Base-by-base conservation (phyloP, 768 basidiomycete species). In the Piloderma croceum region DNA sequence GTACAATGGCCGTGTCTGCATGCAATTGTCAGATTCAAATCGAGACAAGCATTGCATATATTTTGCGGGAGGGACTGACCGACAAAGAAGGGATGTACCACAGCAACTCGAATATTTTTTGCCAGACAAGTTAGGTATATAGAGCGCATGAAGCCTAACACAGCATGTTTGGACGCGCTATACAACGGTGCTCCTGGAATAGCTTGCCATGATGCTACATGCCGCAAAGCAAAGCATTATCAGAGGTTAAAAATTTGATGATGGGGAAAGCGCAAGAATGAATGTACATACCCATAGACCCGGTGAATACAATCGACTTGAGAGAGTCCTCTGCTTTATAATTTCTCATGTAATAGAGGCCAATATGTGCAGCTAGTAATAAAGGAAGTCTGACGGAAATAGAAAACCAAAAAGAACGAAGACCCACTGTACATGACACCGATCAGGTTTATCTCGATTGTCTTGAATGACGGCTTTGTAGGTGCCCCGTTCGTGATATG, bases 51-150 rank as follows among this genome's bases (percentile, higher is more conserved):
- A 37, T n/a, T n/a, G n/a, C n/a, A n/a, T n/a, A 5, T 18, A 22
- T 20, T 34, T 36, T 22, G n/a, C 19, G 15, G 41, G 18, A 39
- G 9, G 29, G 34, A 37, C 57, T 41, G 36, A 73, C 76, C 70
- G 35, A 71, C 71, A 45, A 77, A 78, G 54, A 67, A 78, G 0
- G 77, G 76, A 43, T 75, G 71, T 21, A 78, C 66, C 38, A 61
- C 63, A 6, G 60, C 67, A 17, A 76, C 57, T 21, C 74, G 60
- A 48, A 77, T 69, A 17, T 65, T 62, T 33, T 64, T 49, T 5
- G 49, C 7, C 9, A 56, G 50, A n/a, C 67, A 54, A 31, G 56
- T 51, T 25, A 59, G 60, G 44, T 67, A 53, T 7, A 79, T 55
- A 9, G 72, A 63, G 13, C 74, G 65, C 71, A 77, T 72, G 23